Conservation (phyloP, 768 basidiomycete species). For the Russula vinacea region DNA sequence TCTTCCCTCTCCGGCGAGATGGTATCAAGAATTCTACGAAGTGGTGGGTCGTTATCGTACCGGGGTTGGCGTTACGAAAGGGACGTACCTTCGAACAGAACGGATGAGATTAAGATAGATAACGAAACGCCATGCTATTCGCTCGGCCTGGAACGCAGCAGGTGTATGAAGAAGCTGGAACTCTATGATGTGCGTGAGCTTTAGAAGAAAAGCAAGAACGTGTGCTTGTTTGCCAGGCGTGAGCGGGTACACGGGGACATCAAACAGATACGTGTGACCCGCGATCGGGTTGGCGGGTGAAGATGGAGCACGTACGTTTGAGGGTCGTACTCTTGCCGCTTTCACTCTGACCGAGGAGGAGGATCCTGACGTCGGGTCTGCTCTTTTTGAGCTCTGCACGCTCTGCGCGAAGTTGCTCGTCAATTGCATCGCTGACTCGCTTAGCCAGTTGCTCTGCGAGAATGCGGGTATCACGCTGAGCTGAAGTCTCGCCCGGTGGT, state of each 20-base stretch:
- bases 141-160: conserved; percentile 71
- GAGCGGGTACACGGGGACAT: background rate
- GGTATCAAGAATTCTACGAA: conserved; percentile 64
- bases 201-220: conserved; percentile 2
- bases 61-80: conserved; percentile 13
- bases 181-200: conserved; percentile 46
- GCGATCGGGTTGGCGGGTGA: background rate
- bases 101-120: conserved; percentile 86
- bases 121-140: conserved; percentile 83
- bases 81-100: conserved; percentile 65
- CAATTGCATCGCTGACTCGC: conserved; percentile 71
- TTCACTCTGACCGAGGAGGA: conserved; percentile 85
- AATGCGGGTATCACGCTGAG: conserved; percentile 62
- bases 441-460: conserved; percentile 68
- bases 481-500: conserved; percentile 66
- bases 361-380: conserved; percentile 66
- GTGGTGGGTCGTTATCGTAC: conserved; percentile 9
- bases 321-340: conserved; percentile 86
- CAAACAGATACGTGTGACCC: background rate
- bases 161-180: conserved; percentile 81
- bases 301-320: conserved; percentile 64
- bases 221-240: background rate
- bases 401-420: conserved; percentile 72
- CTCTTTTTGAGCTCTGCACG: conserved; percentile 55
- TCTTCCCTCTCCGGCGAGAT: conserved; percentile 62